Evolutionary conservation across 306 rosid species (phyloP), one percentile per base, ranked within the genome.

Genomic region (Medicago arabica): DNA sequence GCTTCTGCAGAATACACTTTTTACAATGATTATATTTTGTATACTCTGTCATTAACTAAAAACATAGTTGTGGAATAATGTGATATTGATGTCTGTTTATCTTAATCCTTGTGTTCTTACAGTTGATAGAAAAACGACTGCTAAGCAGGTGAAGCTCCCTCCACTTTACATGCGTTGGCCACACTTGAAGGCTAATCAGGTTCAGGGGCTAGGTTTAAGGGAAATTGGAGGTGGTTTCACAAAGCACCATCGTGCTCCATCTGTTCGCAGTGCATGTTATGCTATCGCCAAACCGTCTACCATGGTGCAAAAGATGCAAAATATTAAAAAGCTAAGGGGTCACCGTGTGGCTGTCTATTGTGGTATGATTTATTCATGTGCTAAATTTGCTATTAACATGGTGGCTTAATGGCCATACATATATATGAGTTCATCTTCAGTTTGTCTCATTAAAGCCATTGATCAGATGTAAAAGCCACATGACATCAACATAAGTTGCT

Each of bases 231-330:
- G 98, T 57, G 98, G 98, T 69, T 93, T 93, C 58, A 77, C 88
- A 25, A 93, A 87, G 78, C 96, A 93, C 51, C 95, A 93, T 67
- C 96, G 95, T 53, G 87, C 98, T 74, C 91, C 98, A 61, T 90
- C 92, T 40, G 83, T 90, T 82, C 95, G 94, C 44, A 86, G 95
- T 83, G 98, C 93, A 28, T 93, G 98, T 74, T 93, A 90, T 86
- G 96, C 95, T 50, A 86, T 93, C 75, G 96, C 96, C 77, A 90
- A 88, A 79, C 98, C 98, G 72, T 90, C 90, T n/a, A 93, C 96
- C 64, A 75, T 93, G 91, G 91, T 93, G 80, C 92, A 90, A 80
- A 90, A 79, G 87, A 93, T 93, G 94, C 88, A 93, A 80, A 87
- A 86, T 81, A 90, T 83, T 75, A 93, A 82, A 85, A 90, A 90